These are phyloP conservation scores for Actinomortierella ambigua DNA, from an alignment of 371 early-diverging fungal genomes.

Conservation along the genomic window DNA sequence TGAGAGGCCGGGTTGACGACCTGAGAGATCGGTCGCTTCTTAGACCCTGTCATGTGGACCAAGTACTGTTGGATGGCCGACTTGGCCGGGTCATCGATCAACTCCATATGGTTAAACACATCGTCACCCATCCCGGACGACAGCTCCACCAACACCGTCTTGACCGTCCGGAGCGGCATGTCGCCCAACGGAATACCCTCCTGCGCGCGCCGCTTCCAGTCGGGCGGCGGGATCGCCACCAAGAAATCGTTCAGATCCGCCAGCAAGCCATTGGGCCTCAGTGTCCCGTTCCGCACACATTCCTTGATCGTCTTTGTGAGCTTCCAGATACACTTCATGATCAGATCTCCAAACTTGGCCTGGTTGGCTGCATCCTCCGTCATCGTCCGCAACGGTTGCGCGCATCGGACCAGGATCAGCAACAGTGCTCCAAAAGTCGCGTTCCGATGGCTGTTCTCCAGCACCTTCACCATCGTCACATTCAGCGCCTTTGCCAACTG, in stretches of 20 bases:
- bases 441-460: slow-evolving; percentile 85
- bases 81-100: slow-evolving; percentile 66
- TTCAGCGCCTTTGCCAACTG: slow-evolving; percentile 82
- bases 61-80: slow-evolving; percentile 74
- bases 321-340: slow-evolving; percentile 98
- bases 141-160: slow-evolving; percentile 86
- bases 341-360: slow-evolving; percentile 81
- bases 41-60: slow-evolving; percentile 75
- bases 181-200: slow-evolving; percentile 82
- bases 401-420: slow-evolving; percentile 50
- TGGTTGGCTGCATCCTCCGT: slow-evolving; percentile 62
- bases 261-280: slow-evolving; percentile 67
- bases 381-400: slow-evolving; percentile 43
- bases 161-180: slow-evolving; percentile 92
- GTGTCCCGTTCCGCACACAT: slow-evolving; percentile 55
- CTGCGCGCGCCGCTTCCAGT: slow-evolving; percentile 84
- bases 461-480: slow-evolving; percentile 83
- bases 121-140: slow-evolving; percentile 69
- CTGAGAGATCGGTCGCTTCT: slow-evolving; percentile 48
- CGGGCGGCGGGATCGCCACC: slow-evolving; percentile 73
- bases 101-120: slow-evolving; percentile 61
- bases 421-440: slow-evolving; percentile 67
- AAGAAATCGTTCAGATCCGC: slow-evolving; percentile 84
- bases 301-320: slow-evolving; percentile 83
- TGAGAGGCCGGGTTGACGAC: slow-evolving; percentile 19